phyloP scores from a whole-genome alignment of 1,284 basidiomycete genomes.

The Puccinia hordei region DNA sequence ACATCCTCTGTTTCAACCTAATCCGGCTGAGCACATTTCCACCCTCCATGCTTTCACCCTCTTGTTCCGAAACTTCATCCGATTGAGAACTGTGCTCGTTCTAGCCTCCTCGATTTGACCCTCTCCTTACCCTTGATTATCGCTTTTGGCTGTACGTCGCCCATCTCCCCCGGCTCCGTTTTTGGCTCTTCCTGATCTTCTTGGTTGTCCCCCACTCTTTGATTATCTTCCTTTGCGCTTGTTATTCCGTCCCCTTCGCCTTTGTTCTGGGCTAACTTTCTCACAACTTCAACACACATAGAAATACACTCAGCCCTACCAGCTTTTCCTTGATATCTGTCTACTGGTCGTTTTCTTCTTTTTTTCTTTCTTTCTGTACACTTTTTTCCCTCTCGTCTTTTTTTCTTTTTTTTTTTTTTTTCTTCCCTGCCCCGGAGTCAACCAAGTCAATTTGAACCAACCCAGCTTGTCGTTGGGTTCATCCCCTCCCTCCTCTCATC shows the following conservation, averaged over 20 bases:
- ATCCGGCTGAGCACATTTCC: neutral
- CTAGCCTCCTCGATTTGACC: neutral
- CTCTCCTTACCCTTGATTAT: too few relatives aligned
- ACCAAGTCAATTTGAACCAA: slow-evolving; percentile 21
- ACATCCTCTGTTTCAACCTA: slow-evolving; percentile 12
- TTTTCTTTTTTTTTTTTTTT: neutral
- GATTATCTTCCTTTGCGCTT: too few relatives aligned
- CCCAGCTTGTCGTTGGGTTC: neutral
- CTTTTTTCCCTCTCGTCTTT: neutral
- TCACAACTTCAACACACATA: neutral
- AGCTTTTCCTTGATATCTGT: too few relatives aligned
- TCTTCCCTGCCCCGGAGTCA: neutral
- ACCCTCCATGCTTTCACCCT: neutral
- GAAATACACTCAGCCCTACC: too few relatives aligned
- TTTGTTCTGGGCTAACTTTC: neutral
- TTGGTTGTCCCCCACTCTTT: neutral
- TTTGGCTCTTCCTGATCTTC: neutral
- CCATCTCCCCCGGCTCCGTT: neutral
- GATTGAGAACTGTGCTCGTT: neutral
- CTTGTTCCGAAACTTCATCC: neutral
- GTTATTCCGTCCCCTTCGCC: neutral
- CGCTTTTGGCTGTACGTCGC: neutral
- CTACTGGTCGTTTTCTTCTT: too few relatives aligned
- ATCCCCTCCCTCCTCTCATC: neutral
- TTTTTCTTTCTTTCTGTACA: too few relatives aligned